These are phyloP conservation scores for Diaporthe capsici DNA, from an alignment of 2,329 filamentous ascomycete genomes.

Conservation along the genomic window DNA sequence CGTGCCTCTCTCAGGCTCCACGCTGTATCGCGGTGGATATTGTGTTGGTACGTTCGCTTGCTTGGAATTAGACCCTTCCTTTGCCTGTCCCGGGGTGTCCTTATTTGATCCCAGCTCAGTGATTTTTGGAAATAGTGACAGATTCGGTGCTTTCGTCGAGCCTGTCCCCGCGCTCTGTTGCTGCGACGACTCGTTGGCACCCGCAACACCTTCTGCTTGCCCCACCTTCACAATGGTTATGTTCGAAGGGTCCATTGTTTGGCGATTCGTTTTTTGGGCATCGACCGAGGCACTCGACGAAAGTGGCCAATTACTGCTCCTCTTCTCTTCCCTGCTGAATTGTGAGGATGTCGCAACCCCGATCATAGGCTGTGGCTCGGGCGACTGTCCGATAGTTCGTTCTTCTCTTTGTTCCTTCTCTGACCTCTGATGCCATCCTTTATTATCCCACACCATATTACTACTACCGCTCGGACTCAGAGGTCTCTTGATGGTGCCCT, in stretches of 20 bases:
- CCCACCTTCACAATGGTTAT: constrained; percentile 8
- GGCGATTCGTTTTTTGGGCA: not conserved
- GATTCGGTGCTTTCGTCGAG: not conserved
- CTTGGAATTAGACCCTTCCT: not conserved
- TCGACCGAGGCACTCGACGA: not conserved
- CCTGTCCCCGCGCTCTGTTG: not conserved
- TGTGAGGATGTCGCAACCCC: constrained; percentile 4
- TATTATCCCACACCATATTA: constrained; percentile 27
- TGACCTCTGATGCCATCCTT: not conserved
- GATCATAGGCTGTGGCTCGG: not conserved
- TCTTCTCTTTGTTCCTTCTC: not conserved
- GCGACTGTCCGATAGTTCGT: not conserved
- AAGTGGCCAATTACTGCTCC: constrained; percentile 23
- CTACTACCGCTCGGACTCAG: constrained; percentile 11
- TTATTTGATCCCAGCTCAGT: not conserved
- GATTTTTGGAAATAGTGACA: constrained; percentile 20
- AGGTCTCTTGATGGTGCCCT: constrained; percentile 20
- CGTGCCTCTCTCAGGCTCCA: not conserved
- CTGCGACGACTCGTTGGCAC: not conserved
- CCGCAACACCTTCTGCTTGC: not conserved
- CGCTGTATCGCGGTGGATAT: constrained; percentile 8
- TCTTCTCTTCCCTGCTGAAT: constrained; percentile 10
- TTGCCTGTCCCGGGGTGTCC: not conserved
- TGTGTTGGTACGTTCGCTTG: not conserved
- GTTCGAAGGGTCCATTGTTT: constrained; percentile 10